These are phyloP conservation scores for Cladobotryum protrusum DNA, from an alignment of 2,329 filamentous ascomycete genomes.

Conservation along the genomic window DNA sequence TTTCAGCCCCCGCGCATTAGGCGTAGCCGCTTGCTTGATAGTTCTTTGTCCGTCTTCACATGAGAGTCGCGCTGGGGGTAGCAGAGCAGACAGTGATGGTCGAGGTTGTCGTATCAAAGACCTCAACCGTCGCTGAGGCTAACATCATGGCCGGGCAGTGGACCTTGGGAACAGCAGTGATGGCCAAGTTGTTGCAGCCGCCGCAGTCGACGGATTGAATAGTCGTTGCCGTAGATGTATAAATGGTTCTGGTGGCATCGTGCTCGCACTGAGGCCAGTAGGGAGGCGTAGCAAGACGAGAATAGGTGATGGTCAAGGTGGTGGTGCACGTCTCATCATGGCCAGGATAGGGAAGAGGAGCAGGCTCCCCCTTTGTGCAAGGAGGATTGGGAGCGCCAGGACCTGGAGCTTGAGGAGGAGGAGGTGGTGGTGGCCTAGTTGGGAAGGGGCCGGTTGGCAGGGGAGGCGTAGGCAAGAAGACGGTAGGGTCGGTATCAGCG, in stretches of 20 bases:
- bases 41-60: background rate
- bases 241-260: slow-evolving; percentile 19
- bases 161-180: slow-evolving; percentile 16
- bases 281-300: slow-evolving; percentile 21
- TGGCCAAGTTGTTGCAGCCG: slow-evolving; percentile 22
- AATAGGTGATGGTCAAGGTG: slow-evolving; percentile 22
- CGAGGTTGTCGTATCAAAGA: background rate
- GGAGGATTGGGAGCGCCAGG: background rate
- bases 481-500: background rate
- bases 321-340: slow-evolving; percentile 13
- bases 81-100: background rate
- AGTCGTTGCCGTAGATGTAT: slow-evolving; percentile 22
- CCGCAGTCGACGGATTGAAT: slow-evolving; percentile 24
- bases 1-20: too few relatives aligned
- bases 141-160: slow-evolving; percentile 21
- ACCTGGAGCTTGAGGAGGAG: background rate
- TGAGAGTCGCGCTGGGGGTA: background rate
- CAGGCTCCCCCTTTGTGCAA: background rate
- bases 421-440: background rate
- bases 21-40: background rate
- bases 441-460: background rate
- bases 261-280: slow-evolving; percentile 21
- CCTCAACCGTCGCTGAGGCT: background rate
- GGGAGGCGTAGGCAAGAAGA: background rate
- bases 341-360: slow-evolving; percentile 14